Base-by-base conservation (phyloP, 2,329 filamentous ascomycete genomes). In the Arthrobotrys musiformis region DNA sequence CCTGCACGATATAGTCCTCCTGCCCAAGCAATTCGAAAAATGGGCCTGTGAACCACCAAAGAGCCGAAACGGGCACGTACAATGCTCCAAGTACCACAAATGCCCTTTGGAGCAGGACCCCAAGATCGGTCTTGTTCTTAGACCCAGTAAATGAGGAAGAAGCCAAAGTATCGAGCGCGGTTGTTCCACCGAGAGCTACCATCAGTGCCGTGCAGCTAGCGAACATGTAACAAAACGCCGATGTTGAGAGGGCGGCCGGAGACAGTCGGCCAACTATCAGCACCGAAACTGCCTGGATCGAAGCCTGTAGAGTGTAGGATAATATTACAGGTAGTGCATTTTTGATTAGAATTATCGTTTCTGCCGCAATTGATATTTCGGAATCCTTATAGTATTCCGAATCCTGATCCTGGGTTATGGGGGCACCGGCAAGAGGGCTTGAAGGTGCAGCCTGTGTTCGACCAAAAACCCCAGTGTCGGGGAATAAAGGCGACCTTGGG, bases 211-310 rank as follows among this genome's bases (percentile, higher is more conserved):
- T 93, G 22, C 91, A 90, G 91, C 94, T 93, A 67, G 93, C 93
- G 80, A 97, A 97, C 93, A 97, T 97, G 85, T 95, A 94, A 1
- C 91, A 92, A 81, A 97, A 97, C 0, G 93, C 93, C 0, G 92
- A 91, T 0, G 91, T 92, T 0, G 93, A 92, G 5, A 97, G 85
- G 1, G 93, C 90, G 83, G 95, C 91, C 0, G 93, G 90, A 0
- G 91, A 94, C 0, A 93, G 85, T 1, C 92, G 89, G 8, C 93
- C 93, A 2, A 93, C 92, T 40, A 97, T 90, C 52, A 97, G 85
- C 3, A 97, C 92, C 0, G 92, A 95, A 0, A 92, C 82, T 0
- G 93, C 96, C 82, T 97, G 93, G 0, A 97, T 85, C 4, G 91
- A 93, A 82, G 94, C 96, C 78, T 97, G 93, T 4, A 97, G 86